These are phyloP conservation scores for Pisolithus orientalis DNA, from an alignment of 768 basidiomycete species.

Conservation along the genomic window DNA sequence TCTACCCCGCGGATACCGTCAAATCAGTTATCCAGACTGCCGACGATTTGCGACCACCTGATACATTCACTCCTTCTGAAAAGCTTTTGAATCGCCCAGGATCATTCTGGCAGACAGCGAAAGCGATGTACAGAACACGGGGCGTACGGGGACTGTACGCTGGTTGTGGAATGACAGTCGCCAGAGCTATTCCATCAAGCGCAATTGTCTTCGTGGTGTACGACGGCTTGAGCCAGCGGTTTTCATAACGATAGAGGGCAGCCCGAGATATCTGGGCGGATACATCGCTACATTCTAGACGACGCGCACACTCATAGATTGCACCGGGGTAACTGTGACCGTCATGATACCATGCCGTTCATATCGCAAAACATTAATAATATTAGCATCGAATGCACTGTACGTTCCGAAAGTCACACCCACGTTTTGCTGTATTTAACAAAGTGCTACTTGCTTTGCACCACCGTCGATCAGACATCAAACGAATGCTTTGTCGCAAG, in stretches of 20 bases:
- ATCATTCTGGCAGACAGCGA: conserved; percentile 53
- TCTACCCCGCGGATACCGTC: conserved; percentile 89
- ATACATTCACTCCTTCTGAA: conserved; percentile 9
- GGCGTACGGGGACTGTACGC: conserved; percentile 79
- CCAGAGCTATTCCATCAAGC: conserved; percentile 75
- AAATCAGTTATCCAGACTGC: conserved; percentile 90
- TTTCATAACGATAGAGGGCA: conserved; percentile 22
- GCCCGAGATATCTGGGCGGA: not conserved
- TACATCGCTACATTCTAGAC: not conserved
- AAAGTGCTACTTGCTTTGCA: no score
- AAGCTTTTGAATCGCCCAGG: conserved; percentile 20
- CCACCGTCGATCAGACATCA: no score
- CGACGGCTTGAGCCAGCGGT: conserved; percentile 54
- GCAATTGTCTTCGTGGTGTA: conserved; percentile 90
- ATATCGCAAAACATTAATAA: no score
- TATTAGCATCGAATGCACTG: no score
- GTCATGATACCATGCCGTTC: no score
- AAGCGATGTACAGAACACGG: conserved; percentile 64
- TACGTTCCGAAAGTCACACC: no score
- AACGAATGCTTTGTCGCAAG: no score
- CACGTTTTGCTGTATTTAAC: no score
- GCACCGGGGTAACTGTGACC: no score
- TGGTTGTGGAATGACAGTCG: conserved; percentile 84
- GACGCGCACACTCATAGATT: no score
- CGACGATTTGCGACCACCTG: conserved; percentile 62